Percentiles rank a stretch among this genome's conserved stretches.
phyloP scores from a whole-genome alignment of 176 grass and related monocot species.

The Oryza nivara region DNA sequence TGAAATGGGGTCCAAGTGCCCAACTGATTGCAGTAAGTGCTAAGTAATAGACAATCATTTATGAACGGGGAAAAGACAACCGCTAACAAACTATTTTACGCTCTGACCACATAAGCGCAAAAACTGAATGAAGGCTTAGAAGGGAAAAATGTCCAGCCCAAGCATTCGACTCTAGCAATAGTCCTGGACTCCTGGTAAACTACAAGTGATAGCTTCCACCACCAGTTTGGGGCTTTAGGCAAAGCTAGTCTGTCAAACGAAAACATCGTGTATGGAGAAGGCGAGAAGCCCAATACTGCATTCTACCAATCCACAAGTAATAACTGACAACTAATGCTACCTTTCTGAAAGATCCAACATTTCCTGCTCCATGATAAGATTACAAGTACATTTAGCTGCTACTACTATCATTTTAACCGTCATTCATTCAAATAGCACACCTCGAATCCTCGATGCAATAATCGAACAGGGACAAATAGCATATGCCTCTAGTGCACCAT shows the following conservation, averaged over 20 bases:
- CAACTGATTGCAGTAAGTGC: not conserved
- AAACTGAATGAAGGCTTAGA: not conserved
- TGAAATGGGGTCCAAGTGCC: not conserved
- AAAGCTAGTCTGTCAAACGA: not conserved
- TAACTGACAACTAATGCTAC: not conserved
- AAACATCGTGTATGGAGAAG: not conserved
- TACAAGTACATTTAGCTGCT: too few species aligned
- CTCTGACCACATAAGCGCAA: not conserved
- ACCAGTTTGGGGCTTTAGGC: not conserved
- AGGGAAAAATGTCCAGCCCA: not conserved
- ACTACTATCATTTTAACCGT: too few species aligned
- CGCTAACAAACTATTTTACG: not conserved
- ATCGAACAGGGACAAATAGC: not conserved
- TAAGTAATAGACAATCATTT: not conserved
- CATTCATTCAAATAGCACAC: not conserved
- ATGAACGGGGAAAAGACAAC: not conserved
- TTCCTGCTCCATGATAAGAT: not conserved
- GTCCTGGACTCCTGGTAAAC: not conserved
- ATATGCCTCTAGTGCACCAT: not conserved
- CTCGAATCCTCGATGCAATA: too few species aligned
- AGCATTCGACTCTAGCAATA: not conserved
- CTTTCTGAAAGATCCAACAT: not conserved
- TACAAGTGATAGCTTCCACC: not conserved
- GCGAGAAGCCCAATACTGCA: not conserved
- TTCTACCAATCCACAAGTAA: not conserved